A percentile compares a stretch with the other conserved stretches of the same genome.
These are phyloP conservation scores for Rhizopus arrhizus DNA, from an alignment of 371 early-diverging fungal genomes.

Conservation along the genomic window DNA sequence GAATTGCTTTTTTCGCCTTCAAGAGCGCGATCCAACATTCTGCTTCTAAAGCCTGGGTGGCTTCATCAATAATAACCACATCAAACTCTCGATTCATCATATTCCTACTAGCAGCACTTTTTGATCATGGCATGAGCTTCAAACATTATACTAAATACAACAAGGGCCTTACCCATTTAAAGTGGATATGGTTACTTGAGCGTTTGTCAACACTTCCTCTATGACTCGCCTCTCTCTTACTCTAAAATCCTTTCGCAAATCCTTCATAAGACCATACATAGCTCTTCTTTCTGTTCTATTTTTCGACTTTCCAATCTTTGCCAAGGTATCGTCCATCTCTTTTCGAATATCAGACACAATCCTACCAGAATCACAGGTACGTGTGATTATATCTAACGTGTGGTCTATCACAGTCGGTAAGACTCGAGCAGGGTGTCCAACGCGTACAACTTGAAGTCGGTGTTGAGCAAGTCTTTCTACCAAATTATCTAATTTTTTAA, in stretches of 20 bases:
- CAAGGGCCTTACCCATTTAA: constrained; percentile 54
- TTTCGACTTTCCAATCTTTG: constrained; percentile 65
- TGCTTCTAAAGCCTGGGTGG: constrained; percentile 85
- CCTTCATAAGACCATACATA: constrained; percentile 69
- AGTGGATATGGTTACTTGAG: constrained; percentile 67
- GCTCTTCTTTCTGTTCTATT: constrained; percentile 66
- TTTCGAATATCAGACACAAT: constrained; percentile 76
- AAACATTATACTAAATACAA: neutral
- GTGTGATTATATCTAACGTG: constrained; percentile 70
- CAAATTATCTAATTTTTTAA: constrained; percentile 69
- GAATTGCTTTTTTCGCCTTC: constrained; percentile 77
- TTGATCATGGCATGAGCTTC: too few species aligned
- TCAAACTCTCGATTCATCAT: constrained; percentile 77
- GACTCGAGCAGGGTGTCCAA: constrained; percentile 89
- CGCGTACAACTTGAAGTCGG: constrained; percentile 70
- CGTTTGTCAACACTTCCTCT: constrained; percentile 60
- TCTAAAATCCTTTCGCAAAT: constrained; percentile 74
- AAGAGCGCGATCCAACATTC: constrained; percentile 92
- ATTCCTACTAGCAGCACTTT: constrained; percentile 57
- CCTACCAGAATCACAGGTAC: constrained; percentile 75
- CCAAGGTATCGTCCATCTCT: constrained; percentile 78
- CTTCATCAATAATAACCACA: constrained; percentile 93
- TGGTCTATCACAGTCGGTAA: constrained; percentile 71
- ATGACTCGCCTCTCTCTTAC: constrained; percentile 74
- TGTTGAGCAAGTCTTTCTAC: constrained; percentile 74